Conservation (phyloP, 2,329 filamentous ascomycete species). For the Verticillium klebahnii region DNA sequence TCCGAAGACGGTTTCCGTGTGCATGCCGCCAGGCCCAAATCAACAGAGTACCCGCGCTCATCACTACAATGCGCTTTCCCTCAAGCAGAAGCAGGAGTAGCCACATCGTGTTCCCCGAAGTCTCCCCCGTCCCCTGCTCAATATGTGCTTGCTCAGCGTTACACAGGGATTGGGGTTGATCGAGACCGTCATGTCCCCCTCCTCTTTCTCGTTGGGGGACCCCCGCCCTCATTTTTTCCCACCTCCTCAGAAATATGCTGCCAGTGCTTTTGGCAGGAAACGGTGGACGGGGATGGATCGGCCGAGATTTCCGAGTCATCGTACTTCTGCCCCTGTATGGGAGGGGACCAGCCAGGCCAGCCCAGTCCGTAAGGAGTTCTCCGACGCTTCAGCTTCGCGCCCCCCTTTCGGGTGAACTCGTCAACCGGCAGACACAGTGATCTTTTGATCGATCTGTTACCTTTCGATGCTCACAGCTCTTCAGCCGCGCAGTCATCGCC, state of each 20-base stretch:
- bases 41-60: not conserved
- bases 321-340: not conserved
- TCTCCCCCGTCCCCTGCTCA: not conserved
- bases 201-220: not conserved
- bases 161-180: not conserved
- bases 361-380: not conserved
- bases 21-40: not conserved
- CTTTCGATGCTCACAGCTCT: not conserved
- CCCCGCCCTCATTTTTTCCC: not conserved
- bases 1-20: not conserved
- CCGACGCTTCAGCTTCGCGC: not conserved
- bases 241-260: not conserved
- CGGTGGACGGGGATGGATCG: not conserved
- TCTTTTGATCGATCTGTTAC: not conserved
- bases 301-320: not conserved
- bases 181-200: not conserved
- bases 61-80: not conserved
- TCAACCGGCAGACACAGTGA: not conserved
- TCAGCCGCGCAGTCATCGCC: not conserved
- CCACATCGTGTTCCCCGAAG: not conserved
- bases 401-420: not conserved
- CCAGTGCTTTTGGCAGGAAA: not conserved
- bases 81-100: not conserved
- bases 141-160: not conserved
- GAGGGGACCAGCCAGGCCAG: not conserved